Evolutionary conservation across 2,329 filamentous ascomycete species (phyloP).

Genomic region (Aspergillus pseudoglaucus): DNA sequence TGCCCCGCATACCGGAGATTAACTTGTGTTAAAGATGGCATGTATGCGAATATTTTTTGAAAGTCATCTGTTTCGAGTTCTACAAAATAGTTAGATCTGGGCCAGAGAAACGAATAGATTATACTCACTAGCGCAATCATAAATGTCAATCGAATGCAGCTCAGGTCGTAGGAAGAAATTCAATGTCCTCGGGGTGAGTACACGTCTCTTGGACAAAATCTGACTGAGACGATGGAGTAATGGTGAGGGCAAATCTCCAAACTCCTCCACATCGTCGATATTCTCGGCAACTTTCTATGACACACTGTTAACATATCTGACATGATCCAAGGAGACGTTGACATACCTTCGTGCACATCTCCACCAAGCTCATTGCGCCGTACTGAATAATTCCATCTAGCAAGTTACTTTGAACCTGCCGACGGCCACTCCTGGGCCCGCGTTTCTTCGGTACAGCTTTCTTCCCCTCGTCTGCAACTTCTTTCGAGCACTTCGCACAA

Average conservation of each 20-base stretch:
- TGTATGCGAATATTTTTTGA: constrained; percentile 69
- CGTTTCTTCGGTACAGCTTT: constrained; percentile 48
- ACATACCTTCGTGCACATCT: constrained; percentile 53
- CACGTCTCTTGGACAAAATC: constrained; percentile 58
- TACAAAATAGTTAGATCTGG: constrained; percentile 29
- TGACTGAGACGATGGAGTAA: constrained; percentile 55
- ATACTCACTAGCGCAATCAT: constrained; percentile 52
- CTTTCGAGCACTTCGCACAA: constrained; percentile 73
- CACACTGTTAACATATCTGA: constrained; percentile 11
- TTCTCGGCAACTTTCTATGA: constrained; percentile 54
- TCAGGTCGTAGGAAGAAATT: constrained; percentile 47
- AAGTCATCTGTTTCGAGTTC: constrained; percentile 71
- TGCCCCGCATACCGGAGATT: constrained; percentile 82
- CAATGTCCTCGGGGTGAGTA: constrained; percentile 45
- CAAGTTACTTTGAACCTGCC: constrained; percentile 75
- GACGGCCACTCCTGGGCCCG: constrained; percentile 54
- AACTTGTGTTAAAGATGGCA: constrained; percentile 62
- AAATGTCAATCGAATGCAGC: constrained; percentile 51
- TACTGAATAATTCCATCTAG: constrained; percentile 60
- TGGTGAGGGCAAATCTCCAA: constrained; percentile 55
- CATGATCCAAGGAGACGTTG: not conserved
- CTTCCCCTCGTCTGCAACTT: constrained; percentile 61
- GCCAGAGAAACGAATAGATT: not conserved
- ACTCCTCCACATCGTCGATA: constrained; percentile 58
- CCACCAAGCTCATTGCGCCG: constrained; percentile 40